Evolutionary conservation across 2,329 filamentous ascomycete species (phyloP), one percentile per base, ranked within the genome.

Genomic region (Hypoxylon sp.): DNA sequence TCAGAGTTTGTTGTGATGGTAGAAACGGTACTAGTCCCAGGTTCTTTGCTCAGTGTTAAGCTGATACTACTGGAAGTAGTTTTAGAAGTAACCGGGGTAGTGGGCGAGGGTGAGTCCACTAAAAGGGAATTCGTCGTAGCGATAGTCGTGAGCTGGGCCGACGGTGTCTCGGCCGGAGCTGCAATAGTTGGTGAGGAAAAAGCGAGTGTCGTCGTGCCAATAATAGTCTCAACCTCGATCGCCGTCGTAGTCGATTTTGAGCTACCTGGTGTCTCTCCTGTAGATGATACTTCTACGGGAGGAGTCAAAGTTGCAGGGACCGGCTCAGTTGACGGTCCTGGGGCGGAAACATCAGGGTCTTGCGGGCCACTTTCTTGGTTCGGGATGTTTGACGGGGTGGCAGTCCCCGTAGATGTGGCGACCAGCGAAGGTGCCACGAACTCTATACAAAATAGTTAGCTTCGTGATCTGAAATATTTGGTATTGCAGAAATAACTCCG

Each of bases 51-150:
- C 30, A n/a, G 32, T 56, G 57, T 65, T 32, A 63, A 59, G 45
- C 57, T 60, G 34, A 32, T 38, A 45, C 53, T 32, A 53, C 60
- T 50, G 17, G 46, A 19, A 46, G 53, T 60, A 28, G 23, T 38
- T 60, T 43, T 52, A 45, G 68, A 68, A 41, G 68, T 69, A 60
- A 66, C 38, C 53, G 69, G 60, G 58, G 66, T 71, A 23, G 63
- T 67, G 11, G 66, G 36, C 50, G 63, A 53, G 14, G 62, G 45
- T 62, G 32, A 58, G 30, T 11, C 55, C 52, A 56, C 60, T 38
- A 25, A 53, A 50, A 41, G 43, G 7, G 65, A 64, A 58, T 62
- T 63, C 41, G 60, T 60, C 28, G 63, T 67, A 67, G 34, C 38
- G 60, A 67, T 61, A 62, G 60, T 67, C 52, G 63, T 69, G 19